Base-by-base conservation (phyloP, 306 rosid species). In the Pyrus bretschneideri region DNA sequence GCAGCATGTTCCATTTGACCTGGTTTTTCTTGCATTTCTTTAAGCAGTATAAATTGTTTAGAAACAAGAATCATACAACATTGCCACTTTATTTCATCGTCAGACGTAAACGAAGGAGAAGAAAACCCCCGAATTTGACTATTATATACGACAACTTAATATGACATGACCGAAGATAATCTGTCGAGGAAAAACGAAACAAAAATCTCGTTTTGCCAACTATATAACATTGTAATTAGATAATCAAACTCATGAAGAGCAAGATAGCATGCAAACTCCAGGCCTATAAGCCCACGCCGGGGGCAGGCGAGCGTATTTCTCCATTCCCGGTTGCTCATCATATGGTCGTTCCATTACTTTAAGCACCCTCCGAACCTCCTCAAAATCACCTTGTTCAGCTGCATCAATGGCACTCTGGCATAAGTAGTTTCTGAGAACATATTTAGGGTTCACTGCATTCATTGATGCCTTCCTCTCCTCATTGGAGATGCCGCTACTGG, bases 211-310 rank as follows among this genome's bases (percentile, higher is more conserved):
- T 75, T 65, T 69, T 66, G 57, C 40, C 80, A 81, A 63, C 69
- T 55, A 69, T 78, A 66, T 69, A 22, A 58, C 70, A 68, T 51
- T 44, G 79, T 18, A 69, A 21, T 71, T 30, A 52, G 27, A 35
- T 33, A 22, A 58, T 13, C 15, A 68, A 72, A 79, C 74, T 91
- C 86, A 96, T 11, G 99, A 96, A 59, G 99, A 96, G 85, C 99
- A 96, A 77, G 99, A 96, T 76, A 96, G 98, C 99, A 96, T 92
- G 84, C 99, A 83, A 40, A 92, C 99, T 31, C 99, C 99, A 23
- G 99, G 99, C 51, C 99, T 81, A 83, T 96, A 96, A 38, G 99
- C 99, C 99, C 99, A 96, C 14, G 99, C 98, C 0, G 99, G 99
- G 49, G 99, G 99, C 75, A 96, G 84, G 63, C 98, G 97, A 70